Conservation (phyloP, 805 yeast genomes). For the Vanderwaltozyma tropicalis region DNA sequence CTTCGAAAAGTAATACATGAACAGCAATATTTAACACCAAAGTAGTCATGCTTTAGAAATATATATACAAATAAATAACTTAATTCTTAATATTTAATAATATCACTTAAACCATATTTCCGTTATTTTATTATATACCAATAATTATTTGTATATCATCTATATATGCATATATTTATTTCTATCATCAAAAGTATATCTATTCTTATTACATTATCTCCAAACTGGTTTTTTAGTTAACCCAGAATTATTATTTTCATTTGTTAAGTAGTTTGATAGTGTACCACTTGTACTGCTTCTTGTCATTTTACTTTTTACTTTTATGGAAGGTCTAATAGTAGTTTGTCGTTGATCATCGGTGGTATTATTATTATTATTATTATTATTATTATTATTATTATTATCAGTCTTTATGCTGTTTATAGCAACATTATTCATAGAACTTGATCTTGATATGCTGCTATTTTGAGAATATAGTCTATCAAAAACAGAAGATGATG, state of each 20-base stretch:
- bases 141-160: too few relatives aligned
- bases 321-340: background rate
- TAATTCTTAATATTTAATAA: too few relatives aligned
- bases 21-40: background rate
- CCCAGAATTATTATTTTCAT: background rate
- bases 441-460: constrained; percentile 14
- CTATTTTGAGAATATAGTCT: constrained; percentile 16
- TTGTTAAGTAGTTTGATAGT: constrained; percentile 3
- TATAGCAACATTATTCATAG: constrained; percentile 10
- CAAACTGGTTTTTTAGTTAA: constrained; percentile 8
- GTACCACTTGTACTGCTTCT: constrained; percentile 11
- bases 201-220: constrained; percentile 4
- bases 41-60: background rate
- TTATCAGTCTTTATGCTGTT: background rate
- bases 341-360: background rate
- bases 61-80: too few relatives aligned
- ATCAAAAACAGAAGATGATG: constrained; percentile 16
- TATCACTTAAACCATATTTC: too few relatives aligned
- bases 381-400: background rate
- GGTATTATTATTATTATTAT: background rate
- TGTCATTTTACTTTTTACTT: constrained; percentile 5
- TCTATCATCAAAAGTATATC: too few relatives aligned
- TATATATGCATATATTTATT: too few relatives aligned
- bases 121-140: too few relatives aligned
- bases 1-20: constrained; percentile 21